Evolutionary conservation across 2,329 filamentous ascomycete species (phyloP), one percentile per base, ranked within the genome.

Genomic region (Cercospora canescens): DNA sequence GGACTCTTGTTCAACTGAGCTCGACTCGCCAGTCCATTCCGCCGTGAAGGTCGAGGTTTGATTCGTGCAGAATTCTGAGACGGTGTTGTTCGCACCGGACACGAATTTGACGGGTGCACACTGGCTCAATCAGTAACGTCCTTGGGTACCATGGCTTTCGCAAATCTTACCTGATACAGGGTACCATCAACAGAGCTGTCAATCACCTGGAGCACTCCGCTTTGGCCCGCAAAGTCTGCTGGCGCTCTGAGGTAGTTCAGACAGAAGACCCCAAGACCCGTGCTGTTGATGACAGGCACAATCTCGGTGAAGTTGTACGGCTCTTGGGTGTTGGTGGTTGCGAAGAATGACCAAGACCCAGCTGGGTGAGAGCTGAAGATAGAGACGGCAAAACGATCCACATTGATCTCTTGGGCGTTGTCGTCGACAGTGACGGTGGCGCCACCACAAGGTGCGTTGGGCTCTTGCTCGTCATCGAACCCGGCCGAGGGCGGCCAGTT

Each of bases 401-500:
- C 74, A 4, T 71, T 69, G 59, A 76, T 67, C 45, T 72, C 56
- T 4, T 72, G 71, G 21, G 64, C 66, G 34, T 61, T 69, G 57
- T 66, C 65, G 65, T 73, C 71, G 50, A 75, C 70, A 0, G 59
- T 67, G 21, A 73, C 68, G 1, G 60, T 70, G 3, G 70, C 71
- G 11, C 72, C 74, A 41, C 74, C 75, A 58, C 75, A 77, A 7
- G 75, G 75, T 9, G 65, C 66, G 34, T 55, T 73, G 30, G 63
- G 50, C 62, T 76, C 67, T 55, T 69, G 57, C 4, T 76, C 74
- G 41, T 76, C 73, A 41, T 67, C 57, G 69, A 75, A 75, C 26
- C 72, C 74, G 9, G 72, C 72, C 11, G 73, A 73, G 11, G 70
- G 68, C 26, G 81, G 81, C 65, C 77, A 79, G 18, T 79, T 69